Base-by-base conservation (phyloP, 441 rosid genomes). In the Populus tomentosa region DNA sequence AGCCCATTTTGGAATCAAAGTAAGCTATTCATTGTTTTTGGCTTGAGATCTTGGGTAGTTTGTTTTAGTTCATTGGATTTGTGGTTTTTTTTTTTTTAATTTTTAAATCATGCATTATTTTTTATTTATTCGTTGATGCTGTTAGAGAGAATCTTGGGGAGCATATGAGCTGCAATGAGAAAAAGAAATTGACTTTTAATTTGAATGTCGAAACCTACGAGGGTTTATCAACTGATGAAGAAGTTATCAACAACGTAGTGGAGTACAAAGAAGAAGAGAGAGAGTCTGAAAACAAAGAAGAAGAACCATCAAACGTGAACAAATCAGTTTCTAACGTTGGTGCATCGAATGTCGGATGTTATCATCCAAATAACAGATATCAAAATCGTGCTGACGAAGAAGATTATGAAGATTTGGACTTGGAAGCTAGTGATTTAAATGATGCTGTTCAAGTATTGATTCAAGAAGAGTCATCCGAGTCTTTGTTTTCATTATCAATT, bases 121-220 rank as follows among this genome's bases (percentile, higher is more conserved):
- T 46, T 13, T 61, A n/a, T 35, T 21, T 56, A 56, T 73, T 64
- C 63, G 3, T 3, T 75, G 14, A 16, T 42, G 65, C 72, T 61
- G 80, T 71, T 80, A 88, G 87, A 73, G 78, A 74, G 77, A 81
- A 86, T 76, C 75, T 76, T 16, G 79, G 69, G 86, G 87, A 82
- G 78, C 85, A 81, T 72, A 80, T 74, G 73, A 83, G 88, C 74
- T 79, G 79, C 76, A 75, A 77, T 81, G 40, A 66, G 80, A 65
- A 77, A 67, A 90, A 82, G 87, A 90, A 87, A 78, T 96, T 92
- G 46, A 87, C 92, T 1, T 93, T 93, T 74, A 89, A 89, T 80
- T 74, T 85, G 26, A 66, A 86, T 81, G 85, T 88, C 81, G 81
- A 81, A 81, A 85, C 88, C 26, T 79, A 84, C 40, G 89, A 87